Evolutionary conservation across 164 flowering plant species (phyloP).

Genomic region (Stephania cephalantha): DNA sequence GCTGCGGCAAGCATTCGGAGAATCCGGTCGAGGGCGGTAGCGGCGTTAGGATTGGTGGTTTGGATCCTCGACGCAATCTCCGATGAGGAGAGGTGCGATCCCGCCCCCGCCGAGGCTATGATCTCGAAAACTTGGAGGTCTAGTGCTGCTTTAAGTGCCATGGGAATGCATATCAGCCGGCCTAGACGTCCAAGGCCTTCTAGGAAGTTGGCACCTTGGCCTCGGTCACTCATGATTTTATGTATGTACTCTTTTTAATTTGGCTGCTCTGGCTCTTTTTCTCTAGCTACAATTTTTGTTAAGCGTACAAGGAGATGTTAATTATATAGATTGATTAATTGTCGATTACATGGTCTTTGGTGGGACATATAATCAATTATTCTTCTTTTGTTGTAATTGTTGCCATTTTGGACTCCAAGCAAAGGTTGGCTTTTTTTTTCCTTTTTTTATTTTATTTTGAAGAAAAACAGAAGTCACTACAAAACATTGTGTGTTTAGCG

Average conservation of each 20-base stretch:
- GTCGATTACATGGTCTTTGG: too few relatives aligned
- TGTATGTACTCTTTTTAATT: neutral
- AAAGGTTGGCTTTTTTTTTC: too few relatives aligned
- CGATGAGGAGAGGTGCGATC: slow-evolving; percentile 2
- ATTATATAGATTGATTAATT: too few relatives aligned
- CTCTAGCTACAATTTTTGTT: too few relatives aligned
- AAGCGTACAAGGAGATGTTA: too few relatives aligned
- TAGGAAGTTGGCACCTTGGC: neutral
- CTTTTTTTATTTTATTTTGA: too few relatives aligned
- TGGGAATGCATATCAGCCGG: slow-evolving; percentile 11
- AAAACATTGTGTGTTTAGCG: too few relatives aligned
- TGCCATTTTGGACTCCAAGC: too few relatives aligned
- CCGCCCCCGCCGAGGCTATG: slow-evolving; percentile 12
- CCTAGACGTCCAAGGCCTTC: neutral
- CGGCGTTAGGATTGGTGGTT: slow-evolving; percentile 10
- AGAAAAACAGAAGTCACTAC: too few relatives aligned
- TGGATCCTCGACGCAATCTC: slow-evolving; percentile 9
- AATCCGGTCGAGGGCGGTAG: slow-evolving; percentile 12
- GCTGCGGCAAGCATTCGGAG: slow-evolving; percentile 15
- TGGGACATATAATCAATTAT: too few relatives aligned
- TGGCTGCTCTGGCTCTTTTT: too few relatives aligned
- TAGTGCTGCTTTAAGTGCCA: slow-evolving; percentile 14
- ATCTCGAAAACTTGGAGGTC: slow-evolving; percentile 10
- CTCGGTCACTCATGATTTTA: neutral
- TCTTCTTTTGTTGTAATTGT: too few relatives aligned